Evolutionary conservation across 805 yeast genomes (phyloP).

Genomic region (Babjeviella inositovora): DNA sequence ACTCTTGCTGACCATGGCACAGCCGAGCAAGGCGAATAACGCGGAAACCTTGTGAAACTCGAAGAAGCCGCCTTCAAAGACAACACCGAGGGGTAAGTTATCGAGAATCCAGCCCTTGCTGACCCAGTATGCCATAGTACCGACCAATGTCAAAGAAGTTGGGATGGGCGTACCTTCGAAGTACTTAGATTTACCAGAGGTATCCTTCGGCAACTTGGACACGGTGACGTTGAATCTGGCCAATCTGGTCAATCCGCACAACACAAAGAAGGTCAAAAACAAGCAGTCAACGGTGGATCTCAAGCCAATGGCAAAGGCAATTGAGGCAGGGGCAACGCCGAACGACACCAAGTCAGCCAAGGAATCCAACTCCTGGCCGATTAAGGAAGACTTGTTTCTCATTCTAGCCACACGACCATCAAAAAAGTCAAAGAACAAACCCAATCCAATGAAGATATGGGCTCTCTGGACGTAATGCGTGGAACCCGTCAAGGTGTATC

Average conservation of each 20-base stretch:
- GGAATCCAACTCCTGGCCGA: conserved; percentile 97
- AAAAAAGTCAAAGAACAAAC: conserved; percentile 88
- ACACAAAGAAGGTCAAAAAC: conserved; percentile 66
- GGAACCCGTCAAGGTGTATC: conserved; percentile 60
- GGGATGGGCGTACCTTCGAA: conserved; percentile 98
- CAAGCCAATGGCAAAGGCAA: conserved; percentile 85
- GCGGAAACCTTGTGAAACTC: conserved; percentile 65
- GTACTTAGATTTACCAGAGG: conserved; percentile 71
- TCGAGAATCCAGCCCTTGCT: conserved; percentile 28
- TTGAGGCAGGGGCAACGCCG: conserved; percentile 89
- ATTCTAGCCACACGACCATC: conserved; percentile 96
- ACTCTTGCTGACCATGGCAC: conserved; percentile 83
- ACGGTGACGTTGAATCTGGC: conserved; percentile 95
- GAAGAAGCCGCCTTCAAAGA: conserved; percentile 33
- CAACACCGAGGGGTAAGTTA: conserved; percentile 50
- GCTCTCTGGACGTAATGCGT: conserved; percentile 73
- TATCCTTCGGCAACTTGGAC: conserved; percentile 81
- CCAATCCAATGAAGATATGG: conserved; percentile 76
- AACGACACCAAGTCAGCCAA: conserved; percentile 90
- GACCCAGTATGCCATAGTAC: conserved; percentile 54
- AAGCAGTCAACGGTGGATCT: conserved; percentile 71
- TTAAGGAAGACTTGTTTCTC: conserved; percentile 77
- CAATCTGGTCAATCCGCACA: conserved; percentile 85
- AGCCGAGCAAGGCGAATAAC: conserved; percentile 65
- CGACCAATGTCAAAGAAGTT: conserved; percentile 62